Evolutionary conservation across 2,329 filamentous ascomycete species (phyloP).

Genomic region (Ilyonectria robusta): DNA sequence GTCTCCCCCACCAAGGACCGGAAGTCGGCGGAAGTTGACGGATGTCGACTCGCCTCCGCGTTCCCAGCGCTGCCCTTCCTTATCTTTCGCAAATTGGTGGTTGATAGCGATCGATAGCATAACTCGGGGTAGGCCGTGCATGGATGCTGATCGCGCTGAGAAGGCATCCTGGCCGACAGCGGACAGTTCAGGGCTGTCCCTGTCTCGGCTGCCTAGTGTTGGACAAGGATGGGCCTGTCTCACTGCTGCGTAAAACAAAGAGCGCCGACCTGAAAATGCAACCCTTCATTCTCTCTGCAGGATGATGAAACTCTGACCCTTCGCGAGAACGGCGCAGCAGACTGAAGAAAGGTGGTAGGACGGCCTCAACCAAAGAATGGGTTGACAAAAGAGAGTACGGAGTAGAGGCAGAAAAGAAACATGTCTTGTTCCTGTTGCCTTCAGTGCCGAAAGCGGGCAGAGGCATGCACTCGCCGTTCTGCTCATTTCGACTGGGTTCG

Average conservation of each 20-base stretch:
- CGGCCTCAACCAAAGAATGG: neutral
- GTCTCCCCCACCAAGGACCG: conserved; percentile 5
- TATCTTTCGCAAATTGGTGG: neutral
- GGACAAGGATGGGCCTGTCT: conserved; percentile 28
- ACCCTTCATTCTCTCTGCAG: conserved; percentile 11
- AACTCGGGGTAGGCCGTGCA: conserved; percentile 8
- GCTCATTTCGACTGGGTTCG: neutral
- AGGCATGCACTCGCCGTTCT: neutral
- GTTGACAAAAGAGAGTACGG: neutral
- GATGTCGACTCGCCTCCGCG: conserved; percentile 12
- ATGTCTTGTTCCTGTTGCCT: neutral
- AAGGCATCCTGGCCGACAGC: neutral
- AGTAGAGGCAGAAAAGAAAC: neutral
- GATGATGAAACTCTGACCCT: neutral
- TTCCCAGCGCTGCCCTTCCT: neutral
- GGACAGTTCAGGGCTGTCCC: conserved; percentile 2
- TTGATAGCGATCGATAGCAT: neutral
- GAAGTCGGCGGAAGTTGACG: conserved; percentile 18
- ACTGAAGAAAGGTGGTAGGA: neutral
- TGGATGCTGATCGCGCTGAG: conserved; percentile 2
- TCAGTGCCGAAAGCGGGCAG: neutral
- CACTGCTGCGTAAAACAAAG: conserved; percentile 15
- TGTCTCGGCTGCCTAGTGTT: conserved; percentile 17
- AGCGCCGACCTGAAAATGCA: conserved; percentile 9
- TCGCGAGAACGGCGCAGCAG: neutral